phyloP scores from a whole-genome alignment of 139 green algal species.

The Nannochloris sp. region DNA sequence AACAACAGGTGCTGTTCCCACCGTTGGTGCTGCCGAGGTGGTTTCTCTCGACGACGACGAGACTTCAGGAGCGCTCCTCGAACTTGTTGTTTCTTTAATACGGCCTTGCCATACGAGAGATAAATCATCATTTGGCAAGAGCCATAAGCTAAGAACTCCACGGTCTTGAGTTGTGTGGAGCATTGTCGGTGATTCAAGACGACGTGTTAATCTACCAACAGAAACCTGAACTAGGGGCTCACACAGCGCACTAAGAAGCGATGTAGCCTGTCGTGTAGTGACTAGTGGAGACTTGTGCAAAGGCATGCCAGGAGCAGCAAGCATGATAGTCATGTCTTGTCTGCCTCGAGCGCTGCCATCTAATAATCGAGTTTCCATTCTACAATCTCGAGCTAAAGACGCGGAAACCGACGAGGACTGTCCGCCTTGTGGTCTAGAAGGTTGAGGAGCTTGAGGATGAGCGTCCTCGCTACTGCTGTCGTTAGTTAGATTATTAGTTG shows the following conservation, averaged over 20 bases:
- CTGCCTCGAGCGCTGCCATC: not conserved
- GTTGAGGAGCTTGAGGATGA: not conserved
- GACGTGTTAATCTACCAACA: constrained; percentile 19
- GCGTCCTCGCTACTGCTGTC: not conserved
- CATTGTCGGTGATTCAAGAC: constrained; percentile 12
- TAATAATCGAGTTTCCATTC: constrained; percentile 9
- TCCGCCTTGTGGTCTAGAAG: no score
- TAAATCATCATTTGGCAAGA: constrained; percentile 29
- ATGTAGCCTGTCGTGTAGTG: constrained; percentile 8
- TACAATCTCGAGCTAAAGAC: constrained; percentile 17
- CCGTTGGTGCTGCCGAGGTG: not conserved
- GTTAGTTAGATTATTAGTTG: not conserved
- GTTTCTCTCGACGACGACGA: not conserved
- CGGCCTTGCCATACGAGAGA: constrained; percentile 19
- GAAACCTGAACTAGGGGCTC: constrained; percentile 26
- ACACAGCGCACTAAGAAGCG: constrained; percentile 14
- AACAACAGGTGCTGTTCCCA: not conserved
- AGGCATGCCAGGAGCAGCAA: constrained; percentile 17
- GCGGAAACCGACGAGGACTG: no score
- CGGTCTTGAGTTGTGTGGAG: constrained; percentile 8
- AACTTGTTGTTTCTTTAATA: not conserved
- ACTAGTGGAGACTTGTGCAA: constrained; percentile 14
- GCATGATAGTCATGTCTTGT: constrained; percentile 24
- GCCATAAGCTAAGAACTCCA: constrained; percentile 23
- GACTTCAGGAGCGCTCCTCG: not conserved